A percentile compares a stretch with the other conserved stretches of the same genome.
phyloP scores from a whole-genome alignment of 2,329 filamentous ascomycete species.

The Fusarium haematococcum region DNA sequence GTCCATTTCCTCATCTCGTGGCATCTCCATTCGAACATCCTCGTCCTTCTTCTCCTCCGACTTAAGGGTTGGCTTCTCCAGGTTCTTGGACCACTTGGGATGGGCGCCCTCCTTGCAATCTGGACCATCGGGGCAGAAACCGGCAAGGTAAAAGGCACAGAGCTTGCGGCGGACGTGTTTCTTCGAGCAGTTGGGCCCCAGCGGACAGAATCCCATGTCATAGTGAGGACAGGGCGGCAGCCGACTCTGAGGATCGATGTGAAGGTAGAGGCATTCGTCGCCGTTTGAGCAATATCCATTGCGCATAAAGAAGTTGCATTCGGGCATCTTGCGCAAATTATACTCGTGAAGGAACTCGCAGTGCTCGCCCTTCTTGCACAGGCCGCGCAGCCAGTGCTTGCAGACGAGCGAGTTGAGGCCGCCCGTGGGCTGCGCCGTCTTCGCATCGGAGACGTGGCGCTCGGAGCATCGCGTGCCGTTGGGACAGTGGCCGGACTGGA shows the following conservation, averaged over 20 bases:
- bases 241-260: slow-evolving; percentile 85
- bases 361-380: slow-evolving; percentile 96
- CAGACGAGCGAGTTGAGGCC: slow-evolving; percentile 88
- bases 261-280: slow-evolving; percentile 94
- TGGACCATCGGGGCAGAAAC: slow-evolving; percentile 89
- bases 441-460: slow-evolving; percentile 71
- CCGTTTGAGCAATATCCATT: slow-evolving; percentile 97
- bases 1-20: slow-evolving; percentile 54
- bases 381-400: slow-evolving; percentile 97
- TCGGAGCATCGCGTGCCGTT: slow-evolving; percentile 87
- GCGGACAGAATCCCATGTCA: slow-evolving; percentile 92
- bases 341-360: slow-evolving; percentile 99
- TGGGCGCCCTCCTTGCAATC: slow-evolving; percentile 85
- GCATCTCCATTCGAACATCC: slow-evolving; percentile 47
- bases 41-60: slow-evolving; percentile 72
- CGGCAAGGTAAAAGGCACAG: slow-evolving; percentile 88
- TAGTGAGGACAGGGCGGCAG: slow-evolving; percentile 89
- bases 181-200: slow-evolving; percentile 88
- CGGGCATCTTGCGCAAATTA: slow-evolving; percentile 97
- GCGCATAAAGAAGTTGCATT: slow-evolving; percentile 95
- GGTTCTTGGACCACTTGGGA: slow-evolving; percentile 81
- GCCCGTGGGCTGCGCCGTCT: slow-evolving; percentile 51
- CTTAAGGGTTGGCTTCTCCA: slow-evolving; percentile 81
- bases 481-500: slow-evolving; percentile 86
- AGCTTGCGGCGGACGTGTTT: slow-evolving; percentile 86